Percentiles rank a stretch among this genome's conserved stretches.
Conservation (phyloP, 371 early-diverging fungal species). For the Mucor sp. region DNA sequence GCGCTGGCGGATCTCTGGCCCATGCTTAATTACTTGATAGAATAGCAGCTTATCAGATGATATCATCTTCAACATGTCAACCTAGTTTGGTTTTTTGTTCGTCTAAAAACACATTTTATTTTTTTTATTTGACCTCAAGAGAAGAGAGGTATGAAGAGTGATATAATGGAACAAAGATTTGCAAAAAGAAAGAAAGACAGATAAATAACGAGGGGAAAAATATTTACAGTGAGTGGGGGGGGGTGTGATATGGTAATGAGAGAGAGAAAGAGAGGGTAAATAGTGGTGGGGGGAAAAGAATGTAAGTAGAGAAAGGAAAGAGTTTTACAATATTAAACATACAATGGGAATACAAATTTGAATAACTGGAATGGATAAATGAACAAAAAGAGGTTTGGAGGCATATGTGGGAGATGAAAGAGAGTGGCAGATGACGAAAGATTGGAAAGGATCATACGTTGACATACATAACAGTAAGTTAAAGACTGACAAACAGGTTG, state of each 20-base stretch:
- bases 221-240: not conserved
- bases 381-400: not conserved
- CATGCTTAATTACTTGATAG: not conserved
- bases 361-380: not conserved
- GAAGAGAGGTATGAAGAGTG: not conserved
- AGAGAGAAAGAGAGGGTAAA: not conserved
- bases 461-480: not conserved
- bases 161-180: not conserved
- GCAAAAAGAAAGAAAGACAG: not conserved
- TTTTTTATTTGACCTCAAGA: not conserved
- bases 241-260: not conserved
- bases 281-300: not conserved
- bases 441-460: slow-evolving; percentile 4
- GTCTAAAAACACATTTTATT: slow-evolving; percentile 8
- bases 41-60: not conserved
- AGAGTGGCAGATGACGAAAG: not conserved
- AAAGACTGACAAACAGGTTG: slow-evolving; percentile 36
- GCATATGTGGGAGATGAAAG: not conserved
- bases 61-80: not conserved
- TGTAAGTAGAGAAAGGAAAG: slow-evolving; percentile 3
- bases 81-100: not conserved
- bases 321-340: slow-evolving; percentile 5
- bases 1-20: not conserved
- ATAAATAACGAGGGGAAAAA: not conserved
- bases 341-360: slow-evolving; percentile 3